Evolutionary conservation across 345 rosid species (phyloP).

Genomic region (Dimocarpus longan): DNA sequence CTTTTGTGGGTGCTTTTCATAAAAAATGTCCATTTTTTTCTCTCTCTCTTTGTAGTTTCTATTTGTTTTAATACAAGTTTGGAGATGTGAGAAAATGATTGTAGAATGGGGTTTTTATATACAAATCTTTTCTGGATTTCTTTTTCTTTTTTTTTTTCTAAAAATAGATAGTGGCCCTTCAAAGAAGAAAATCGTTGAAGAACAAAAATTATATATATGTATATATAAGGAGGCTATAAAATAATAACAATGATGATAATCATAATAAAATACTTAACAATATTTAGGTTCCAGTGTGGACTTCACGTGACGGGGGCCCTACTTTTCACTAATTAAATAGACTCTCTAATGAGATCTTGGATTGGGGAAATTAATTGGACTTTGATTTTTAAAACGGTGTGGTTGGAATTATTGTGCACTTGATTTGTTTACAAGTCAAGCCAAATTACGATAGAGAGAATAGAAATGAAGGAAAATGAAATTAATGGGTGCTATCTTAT

Average conservation of each 20-base stretch:
- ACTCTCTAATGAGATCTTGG: not conserved
- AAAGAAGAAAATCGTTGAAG: not conserved
- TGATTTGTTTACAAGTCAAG: not conserved
- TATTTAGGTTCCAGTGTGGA: not conserved
- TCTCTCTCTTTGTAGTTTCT: not conserved
- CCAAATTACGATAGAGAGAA: not conserved
- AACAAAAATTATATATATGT: too few species aligned
- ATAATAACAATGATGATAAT: not conserved
- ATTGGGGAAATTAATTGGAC: not conserved
- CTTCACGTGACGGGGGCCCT: constrained; percentile 31
- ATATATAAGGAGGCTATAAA: not conserved
- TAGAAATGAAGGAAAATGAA: not conserved
- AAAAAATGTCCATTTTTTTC: constrained; percentile 31
- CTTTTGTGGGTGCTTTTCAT: constrained; percentile 23
- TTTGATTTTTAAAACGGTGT: not conserved
- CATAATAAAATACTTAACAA: not conserved
- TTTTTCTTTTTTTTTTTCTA: not conserved
- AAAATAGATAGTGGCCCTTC: not conserved
- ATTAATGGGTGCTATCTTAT: not conserved
- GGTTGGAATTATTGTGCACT: not conserved
- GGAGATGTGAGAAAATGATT: not conserved
- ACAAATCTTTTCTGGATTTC: not conserved
- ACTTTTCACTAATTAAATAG: constrained; percentile 1
- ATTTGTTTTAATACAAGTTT: not conserved
- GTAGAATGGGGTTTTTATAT: constrained; percentile 7